These are phyloP conservation scores for Nicotiana sylvestris DNA, from an alignment of 257 asterid species.

Conservation along the genomic window DNA sequence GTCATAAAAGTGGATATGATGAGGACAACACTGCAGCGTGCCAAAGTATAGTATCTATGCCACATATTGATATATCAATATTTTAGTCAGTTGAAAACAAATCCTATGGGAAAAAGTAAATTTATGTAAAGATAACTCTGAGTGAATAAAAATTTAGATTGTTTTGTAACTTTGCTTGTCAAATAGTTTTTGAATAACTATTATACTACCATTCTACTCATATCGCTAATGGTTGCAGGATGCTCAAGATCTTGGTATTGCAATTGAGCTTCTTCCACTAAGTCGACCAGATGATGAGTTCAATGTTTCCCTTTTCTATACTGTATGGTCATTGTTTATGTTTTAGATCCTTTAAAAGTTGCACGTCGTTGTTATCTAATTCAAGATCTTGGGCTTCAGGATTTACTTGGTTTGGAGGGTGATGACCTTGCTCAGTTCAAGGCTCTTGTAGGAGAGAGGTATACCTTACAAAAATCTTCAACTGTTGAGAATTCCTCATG, in stretches of 20 bases:
- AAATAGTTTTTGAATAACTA: neutral
- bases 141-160: neutral
- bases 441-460: constrained; percentile 77
- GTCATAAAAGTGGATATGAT: constrained; percentile 84
- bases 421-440: constrained; percentile 68
- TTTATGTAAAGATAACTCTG: neutral
- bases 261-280: constrained; percentile 87
- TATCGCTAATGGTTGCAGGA: constrained; percentile 46
- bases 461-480: constrained; percentile 12
- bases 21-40: constrained; percentile 92
- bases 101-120: neutral
- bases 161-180: neutral
- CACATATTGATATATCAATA: neutral
- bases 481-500: neutral
- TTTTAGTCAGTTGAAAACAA: constrained; percentile 1
- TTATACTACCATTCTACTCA: neutral
- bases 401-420: constrained; percentile 80
- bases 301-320: constrained; percentile 72
- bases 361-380: constrained; percentile 5
- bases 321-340: constrained; percentile 46
- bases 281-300: constrained; percentile 71
- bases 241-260: constrained; percentile 91
- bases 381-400: constrained; percentile 46
- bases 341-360: neutral
- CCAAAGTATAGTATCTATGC: constrained; percentile 51